Percentiles rank a stretch among this genome's conserved stretches.
phyloP scores from a whole-genome alignment of 2,329 filamentous ascomycete species.

The Fusarium euwallaceae region DNA sequence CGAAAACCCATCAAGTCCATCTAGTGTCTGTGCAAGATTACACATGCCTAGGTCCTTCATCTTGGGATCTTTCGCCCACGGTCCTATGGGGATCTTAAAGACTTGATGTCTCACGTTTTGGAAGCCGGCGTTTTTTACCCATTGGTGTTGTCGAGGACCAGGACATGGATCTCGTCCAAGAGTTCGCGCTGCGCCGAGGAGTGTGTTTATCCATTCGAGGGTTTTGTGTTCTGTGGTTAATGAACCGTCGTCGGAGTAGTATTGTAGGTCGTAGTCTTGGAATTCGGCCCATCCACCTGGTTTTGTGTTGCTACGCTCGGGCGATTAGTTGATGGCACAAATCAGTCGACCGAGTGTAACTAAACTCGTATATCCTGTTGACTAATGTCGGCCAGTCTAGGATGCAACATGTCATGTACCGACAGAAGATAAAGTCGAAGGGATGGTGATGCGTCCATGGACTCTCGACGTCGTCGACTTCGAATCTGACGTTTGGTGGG shows the following conservation, averaged over 20 bases:
- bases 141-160: constrained; percentile 44
- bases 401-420: constrained; percentile 51
- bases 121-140: constrained; percentile 53
- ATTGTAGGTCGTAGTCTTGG: constrained; percentile 46
- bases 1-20: constrained; percentile 19
- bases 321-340: neutral
- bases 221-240: constrained; percentile 39
- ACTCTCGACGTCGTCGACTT: constrained; percentile 54
- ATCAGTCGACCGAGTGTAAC: too few relatives aligned
- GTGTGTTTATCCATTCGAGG: constrained; percentile 35
- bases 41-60: constrained; percentile 50
- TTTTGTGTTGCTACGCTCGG: constrained; percentile 41
- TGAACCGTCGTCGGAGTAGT: constrained; percentile 47
- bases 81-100: constrained; percentile 51
- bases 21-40: constrained; percentile 19
- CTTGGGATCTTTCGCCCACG: constrained; percentile 49
- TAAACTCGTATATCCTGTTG: constrained; percentile 25
- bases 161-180: constrained; percentile 43
- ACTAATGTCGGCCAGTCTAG: constrained; percentile 48
- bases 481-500: constrained; percentile 53
- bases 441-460: constrained; percentile 46
- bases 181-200: constrained; percentile 31
- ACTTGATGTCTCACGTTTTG: constrained; percentile 47
- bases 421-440: constrained; percentile 53
- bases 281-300: constrained; percentile 54